A percentile compares a stretch with the other conserved stretches of the same genome.
These are phyloP conservation scores for Candida silvicultrix DNA, from an alignment of 805 yeast genomes.

Conservation along the genomic window DNA sequence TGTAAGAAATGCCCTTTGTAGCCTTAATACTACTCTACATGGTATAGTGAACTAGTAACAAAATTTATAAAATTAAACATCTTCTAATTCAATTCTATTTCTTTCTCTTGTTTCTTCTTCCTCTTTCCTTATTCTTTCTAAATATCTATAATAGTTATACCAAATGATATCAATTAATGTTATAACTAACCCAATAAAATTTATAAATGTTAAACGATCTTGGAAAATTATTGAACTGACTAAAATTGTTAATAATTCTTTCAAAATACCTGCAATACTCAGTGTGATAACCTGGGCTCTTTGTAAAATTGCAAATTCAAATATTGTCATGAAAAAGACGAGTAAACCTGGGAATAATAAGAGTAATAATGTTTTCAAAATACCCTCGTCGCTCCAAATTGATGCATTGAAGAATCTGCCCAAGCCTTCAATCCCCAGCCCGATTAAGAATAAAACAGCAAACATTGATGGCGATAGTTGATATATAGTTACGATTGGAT, in stretches of 20 bases:
- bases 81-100: constrained; percentile 6
- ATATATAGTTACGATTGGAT: constrained; percentile 80
- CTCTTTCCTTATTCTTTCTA: constrained; percentile 10
- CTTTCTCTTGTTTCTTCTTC: constrained; percentile 1
- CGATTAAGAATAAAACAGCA: constrained; percentile 50
- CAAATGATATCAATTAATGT: constrained; percentile 76
- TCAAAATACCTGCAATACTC: constrained; percentile 87
- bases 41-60: too few species aligned
- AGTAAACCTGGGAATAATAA: constrained; percentile 76
- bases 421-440: constrained; percentile 67
- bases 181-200: constrained; percentile 65
- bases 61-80: too few species aligned
- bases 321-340: constrained; percentile 85
- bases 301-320: constrained; percentile 79
- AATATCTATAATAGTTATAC: constrained; percentile 67
- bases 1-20: too few species aligned
- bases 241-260: constrained; percentile 79
- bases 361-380: constrained; percentile 45
- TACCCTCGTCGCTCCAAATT: constrained; percentile 62
- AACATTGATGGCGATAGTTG: constrained; percentile 86
- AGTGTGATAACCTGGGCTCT: constrained; percentile 81
- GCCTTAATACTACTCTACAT: too few species aligned
- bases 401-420: constrained; percentile 40
- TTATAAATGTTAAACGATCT: constrained; percentile 62
- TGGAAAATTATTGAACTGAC: constrained; percentile 60